Evolutionary conservation across 2,329 filamentous ascomycete species (phyloP).

Genomic region (Stylonectria norvegica): DNA sequence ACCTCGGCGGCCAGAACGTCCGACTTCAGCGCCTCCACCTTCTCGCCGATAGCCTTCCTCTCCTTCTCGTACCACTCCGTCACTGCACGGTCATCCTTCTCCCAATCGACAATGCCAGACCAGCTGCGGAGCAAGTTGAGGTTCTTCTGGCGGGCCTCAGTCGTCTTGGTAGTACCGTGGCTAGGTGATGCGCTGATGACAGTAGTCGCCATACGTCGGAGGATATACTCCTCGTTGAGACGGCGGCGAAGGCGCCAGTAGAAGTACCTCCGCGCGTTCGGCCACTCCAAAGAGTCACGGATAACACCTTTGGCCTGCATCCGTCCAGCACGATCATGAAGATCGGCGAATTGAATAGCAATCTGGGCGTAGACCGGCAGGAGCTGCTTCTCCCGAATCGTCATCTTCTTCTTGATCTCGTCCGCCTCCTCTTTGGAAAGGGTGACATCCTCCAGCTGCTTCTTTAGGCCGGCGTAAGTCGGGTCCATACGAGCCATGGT

Average conservation of each 20-base stretch:
- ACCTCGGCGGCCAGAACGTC: slow-evolving; percentile 58
- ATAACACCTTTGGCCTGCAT: slow-evolving; percentile 98
- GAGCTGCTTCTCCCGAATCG: slow-evolving; percentile 78
- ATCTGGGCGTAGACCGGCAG: slow-evolving; percentile 94
- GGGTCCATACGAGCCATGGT: slow-evolving; percentile 94
- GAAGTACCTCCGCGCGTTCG: slow-evolving; percentile 91
- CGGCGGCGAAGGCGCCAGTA: slow-evolving; percentile 98
- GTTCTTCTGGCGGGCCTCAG: slow-evolving; percentile 61
- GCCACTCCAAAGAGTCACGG: slow-evolving; percentile 78
- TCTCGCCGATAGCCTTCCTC: slow-evolving; percentile 74
- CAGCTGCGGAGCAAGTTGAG: slow-evolving; percentile 77
- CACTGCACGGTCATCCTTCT: slow-evolving; percentile 75
- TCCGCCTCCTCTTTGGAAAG: slow-evolving; percentile 72
- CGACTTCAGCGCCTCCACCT: slow-evolving; percentile 79
- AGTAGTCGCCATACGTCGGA: slow-evolving; percentile 74
- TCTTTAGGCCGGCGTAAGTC: slow-evolving; percentile 78
- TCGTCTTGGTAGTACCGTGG: slow-evolving; percentile 39
- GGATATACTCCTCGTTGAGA: slow-evolving; percentile 94
- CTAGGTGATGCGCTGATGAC: slow-evolving; percentile 29
- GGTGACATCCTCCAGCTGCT: slow-evolving; percentile 60
- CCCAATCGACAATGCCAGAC: slow-evolving; percentile 74
- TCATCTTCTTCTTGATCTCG: slow-evolving; percentile 80
- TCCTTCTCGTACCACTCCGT: slow-evolving; percentile 97
- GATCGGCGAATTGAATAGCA: slow-evolving; percentile 92
- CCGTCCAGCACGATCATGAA: slow-evolving; percentile 93